These are phyloP conservation scores for Curvularia sp. DNA, from an alignment of 2,329 filamentous ascomycete genomes.

Conservation along the genomic window DNA sequence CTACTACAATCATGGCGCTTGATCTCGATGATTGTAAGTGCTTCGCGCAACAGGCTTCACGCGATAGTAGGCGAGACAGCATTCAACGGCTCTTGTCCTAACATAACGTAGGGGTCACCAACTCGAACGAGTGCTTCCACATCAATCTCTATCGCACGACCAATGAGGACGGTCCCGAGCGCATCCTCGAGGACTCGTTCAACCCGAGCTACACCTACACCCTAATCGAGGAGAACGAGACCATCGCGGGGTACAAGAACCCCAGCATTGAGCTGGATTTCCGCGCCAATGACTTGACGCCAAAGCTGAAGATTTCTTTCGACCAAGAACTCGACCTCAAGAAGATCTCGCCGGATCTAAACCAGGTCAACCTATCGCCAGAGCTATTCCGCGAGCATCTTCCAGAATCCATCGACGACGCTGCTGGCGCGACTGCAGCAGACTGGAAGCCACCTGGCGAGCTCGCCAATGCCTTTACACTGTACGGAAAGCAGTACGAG, in stretches of 20 bases:
- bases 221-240: slow-evolving; percentile 92
- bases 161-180: slow-evolving; percentile 27
- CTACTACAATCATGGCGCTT: slow-evolving; percentile 32
- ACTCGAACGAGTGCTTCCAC: slow-evolving; percentile 49
- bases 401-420: slow-evolving; percentile 56
- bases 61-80: neutral
- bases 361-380: slow-evolving; percentile 73
- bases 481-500: slow-evolving; percentile 73
- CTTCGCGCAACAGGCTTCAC: neutral
- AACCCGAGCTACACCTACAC: slow-evolving; percentile 88
- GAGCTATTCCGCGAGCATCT: slow-evolving; percentile 55
- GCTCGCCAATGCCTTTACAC: slow-evolving; percentile 69
- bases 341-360: slow-evolving; percentile 62
- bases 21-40: slow-evolving; percentile 44
- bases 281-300: slow-evolving; percentile 76
- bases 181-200: slow-evolving; percentile 69
- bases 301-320: slow-evolving; percentile 74
- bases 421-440: slow-evolving; percentile 28
- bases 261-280: slow-evolving; percentile 78
- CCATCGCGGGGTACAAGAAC: slow-evolving; percentile 87
- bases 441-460: slow-evolving; percentile 77
- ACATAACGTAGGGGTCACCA: slow-evolving; percentile 39
- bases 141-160: slow-evolving; percentile 48
- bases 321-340: slow-evolving; percentile 77
- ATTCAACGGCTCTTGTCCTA: neutral